A percentile compares a stretch with the other conserved stretches of the same genome.
These are phyloP conservation scores for Rhododendron ferrugineum DNA, from an alignment of 148 eudicot species.

Conservation along the genomic window DNA sequence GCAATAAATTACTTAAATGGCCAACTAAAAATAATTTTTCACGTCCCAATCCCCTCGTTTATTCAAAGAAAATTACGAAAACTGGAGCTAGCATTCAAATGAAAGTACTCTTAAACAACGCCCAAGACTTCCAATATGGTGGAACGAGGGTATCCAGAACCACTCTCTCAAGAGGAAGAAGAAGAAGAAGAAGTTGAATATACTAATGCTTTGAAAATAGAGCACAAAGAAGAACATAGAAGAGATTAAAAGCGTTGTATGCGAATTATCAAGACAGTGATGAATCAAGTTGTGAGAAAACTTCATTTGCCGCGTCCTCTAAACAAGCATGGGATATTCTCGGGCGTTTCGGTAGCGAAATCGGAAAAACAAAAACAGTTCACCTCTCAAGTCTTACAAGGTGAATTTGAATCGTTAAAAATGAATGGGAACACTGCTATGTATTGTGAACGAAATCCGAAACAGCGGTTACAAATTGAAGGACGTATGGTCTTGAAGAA, in stretches of 20 bases:
- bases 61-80: neutral
- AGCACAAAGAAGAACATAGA: neutral
- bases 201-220: neutral
- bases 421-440: neutral
- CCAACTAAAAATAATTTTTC: neutral
- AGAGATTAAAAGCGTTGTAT: neutral
- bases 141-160: neutral
- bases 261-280: conserved; percentile 2
- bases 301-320: neutral
- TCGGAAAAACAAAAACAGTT: neutral
- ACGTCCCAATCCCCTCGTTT: neutral
- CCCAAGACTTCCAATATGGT: neutral
- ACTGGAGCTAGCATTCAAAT: neutral
- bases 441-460: neutral
- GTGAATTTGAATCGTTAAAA: neutral
- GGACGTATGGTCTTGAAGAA: neutral
- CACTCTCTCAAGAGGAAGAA: neutral
- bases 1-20: neutral
- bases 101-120: neutral
- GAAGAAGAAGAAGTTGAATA: neutral
- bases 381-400: neutral
- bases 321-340: conserved; percentile 3
- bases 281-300: conserved; percentile 2
- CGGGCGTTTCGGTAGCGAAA: neutral
- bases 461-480: neutral